phyloP scores from a whole-genome alignment of 148 eudicot genomes.

The Vaccinium vitisidaea region DNA sequence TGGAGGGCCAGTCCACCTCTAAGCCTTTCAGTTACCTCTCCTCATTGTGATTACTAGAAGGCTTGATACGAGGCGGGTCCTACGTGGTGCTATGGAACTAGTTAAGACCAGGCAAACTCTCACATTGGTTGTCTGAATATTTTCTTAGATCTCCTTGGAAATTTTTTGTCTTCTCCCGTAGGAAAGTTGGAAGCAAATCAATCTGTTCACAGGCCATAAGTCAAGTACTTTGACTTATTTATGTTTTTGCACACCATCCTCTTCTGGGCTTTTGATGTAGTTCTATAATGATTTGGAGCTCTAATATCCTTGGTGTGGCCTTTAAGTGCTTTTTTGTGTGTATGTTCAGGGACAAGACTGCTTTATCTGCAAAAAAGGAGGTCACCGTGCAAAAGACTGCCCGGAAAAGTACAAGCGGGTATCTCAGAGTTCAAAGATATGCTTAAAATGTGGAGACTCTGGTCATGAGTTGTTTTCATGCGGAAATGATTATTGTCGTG shows the following conservation, averaged over 20 bases:
- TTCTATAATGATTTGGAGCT: not conserved
- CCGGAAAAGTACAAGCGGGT: conserved; percentile 57
- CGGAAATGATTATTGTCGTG: conserved; percentile 56
- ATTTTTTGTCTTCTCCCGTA: not conserved
- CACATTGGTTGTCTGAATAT: not conserved
- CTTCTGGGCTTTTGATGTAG: not conserved
- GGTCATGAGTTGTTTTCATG: conserved; percentile 80
- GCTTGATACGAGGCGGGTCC: not conserved
- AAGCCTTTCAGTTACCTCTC: not conserved
- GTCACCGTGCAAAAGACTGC: conserved; percentile 94
- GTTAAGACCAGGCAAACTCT: not conserved
- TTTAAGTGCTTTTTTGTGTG: not conserved
- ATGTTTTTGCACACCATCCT: not conserved
- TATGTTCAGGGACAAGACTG: conserved; percentile 68
- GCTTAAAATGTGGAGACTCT: conserved; percentile 87
- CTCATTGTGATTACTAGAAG: not conserved
- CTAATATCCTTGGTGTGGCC: not conserved
- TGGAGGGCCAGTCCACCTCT: not conserved
- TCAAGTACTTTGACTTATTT: not conserved
- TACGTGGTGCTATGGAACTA: not conserved
- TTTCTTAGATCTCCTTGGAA: not conserved
- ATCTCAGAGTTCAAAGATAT: conserved; percentile 44
- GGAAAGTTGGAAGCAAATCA: not conserved
- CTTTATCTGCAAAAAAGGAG: conserved; percentile 78
- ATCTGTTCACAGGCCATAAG: not conserved